These are phyloP conservation scores for Scheffersomyces parashehatae DNA, from an alignment of 1,139 yeast genomes.

Conservation along the genomic window DNA sequence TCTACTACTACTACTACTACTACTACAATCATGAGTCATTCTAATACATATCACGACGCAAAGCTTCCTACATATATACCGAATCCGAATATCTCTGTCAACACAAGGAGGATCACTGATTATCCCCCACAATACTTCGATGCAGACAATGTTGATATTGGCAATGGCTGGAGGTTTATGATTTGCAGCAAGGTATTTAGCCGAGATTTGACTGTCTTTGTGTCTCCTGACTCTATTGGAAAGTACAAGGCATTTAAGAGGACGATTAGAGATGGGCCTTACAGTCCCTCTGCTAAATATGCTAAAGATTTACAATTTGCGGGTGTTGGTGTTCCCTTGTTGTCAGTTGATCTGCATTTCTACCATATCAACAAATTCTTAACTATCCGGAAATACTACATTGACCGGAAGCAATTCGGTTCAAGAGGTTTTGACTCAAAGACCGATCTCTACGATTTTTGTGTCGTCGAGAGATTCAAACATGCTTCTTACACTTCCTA, in stretches of 20 bases:
- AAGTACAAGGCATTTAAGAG: constrained; percentile 5
- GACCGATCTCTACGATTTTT: constrained; percentile 3
- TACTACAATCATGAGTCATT: too few relatives aligned
- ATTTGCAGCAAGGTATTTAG: background rate
- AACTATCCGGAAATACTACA: constrained; percentile 1
- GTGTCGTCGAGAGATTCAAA: constrained; percentile 4
- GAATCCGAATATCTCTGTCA: background rate
- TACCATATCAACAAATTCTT: constrained; percentile 5
- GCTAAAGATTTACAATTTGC: constrained; percentile 2
- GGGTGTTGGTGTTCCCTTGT: constrained; percentile 9
- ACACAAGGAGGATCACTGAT: background rate
- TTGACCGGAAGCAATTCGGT: background rate
- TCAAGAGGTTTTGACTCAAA: constrained; percentile 3
- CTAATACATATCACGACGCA: too few relatives aligned
- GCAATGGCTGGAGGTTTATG: constrained; percentile 3
- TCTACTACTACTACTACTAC: too few relatives aligned
- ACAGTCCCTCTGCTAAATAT: background rate
- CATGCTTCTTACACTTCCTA: constrained; percentile 5
- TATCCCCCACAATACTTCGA: background rate
- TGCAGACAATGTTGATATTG: background rate
- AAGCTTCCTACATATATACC: background rate
- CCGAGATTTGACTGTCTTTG: constrained; percentile 4
- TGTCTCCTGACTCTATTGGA: constrained; percentile 6
- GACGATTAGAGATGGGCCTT: background rate
- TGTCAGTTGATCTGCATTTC: constrained; percentile 1